These are phyloP conservation scores for Alternaria metachromatica DNA, from an alignment of 2,329 filamentous ascomycete species.

Conservation along the genomic window DNA sequence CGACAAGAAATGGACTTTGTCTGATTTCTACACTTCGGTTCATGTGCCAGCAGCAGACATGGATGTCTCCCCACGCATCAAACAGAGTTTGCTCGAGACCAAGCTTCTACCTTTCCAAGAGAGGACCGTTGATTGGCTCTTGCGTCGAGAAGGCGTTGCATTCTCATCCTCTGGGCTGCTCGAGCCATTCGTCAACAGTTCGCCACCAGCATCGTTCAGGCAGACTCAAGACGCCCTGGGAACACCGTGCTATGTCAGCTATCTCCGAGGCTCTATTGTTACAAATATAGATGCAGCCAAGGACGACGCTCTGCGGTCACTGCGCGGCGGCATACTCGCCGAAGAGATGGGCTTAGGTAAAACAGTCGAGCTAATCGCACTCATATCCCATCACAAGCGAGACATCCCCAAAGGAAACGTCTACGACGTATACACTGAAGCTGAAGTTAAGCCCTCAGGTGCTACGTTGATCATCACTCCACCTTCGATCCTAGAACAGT, in stretches of 20 bases:
- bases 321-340: conserved; percentile 70
- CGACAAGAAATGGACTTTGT: conserved; percentile 53
- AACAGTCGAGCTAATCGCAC: conserved; percentile 75
- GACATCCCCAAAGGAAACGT: conserved; percentile 18
- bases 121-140: conserved; percentile 72
- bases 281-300: conserved; percentile 57
- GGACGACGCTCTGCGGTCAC: conserved; percentile 43
- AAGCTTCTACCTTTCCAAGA: conserved; percentile 75
- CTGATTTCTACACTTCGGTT: conserved; percentile 74
- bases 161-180: conserved; percentile 45
- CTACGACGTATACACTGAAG: conserved; percentile 52
- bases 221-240: conserved; percentile 56
- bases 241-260: conserved; percentile 62
- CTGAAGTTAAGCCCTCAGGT: conserved; percentile 57
- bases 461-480: conserved; percentile 70
- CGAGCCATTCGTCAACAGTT: conserved; percentile 13
- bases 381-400: conserved; percentile 70
- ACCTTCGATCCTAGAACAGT: conserved; percentile 66
- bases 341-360: conserved; percentile 88
- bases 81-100: conserved; percentile 43
- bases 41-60: conserved; percentile 62
- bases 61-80: conserved; percentile 38
- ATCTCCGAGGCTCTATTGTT: conserved; percentile 67
- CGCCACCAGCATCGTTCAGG: conserved; percentile 55
- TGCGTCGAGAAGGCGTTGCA: conserved; percentile 68